Evolutionary conservation across 768 basidiomycete species (phyloP).

Genomic region (Postia placenta): DNA sequence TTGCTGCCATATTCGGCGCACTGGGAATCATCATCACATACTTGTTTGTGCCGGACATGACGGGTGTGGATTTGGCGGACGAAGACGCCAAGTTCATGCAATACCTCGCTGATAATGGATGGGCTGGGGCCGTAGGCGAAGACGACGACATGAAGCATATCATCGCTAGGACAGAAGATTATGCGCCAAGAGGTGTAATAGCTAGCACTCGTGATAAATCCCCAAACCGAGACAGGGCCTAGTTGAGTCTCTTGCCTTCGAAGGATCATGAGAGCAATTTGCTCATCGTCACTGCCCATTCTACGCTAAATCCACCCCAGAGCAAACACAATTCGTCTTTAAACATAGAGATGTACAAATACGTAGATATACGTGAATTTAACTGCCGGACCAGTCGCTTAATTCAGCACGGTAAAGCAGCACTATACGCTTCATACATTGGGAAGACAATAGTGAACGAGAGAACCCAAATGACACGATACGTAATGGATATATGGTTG

Average conservation of each 20-base stretch:
- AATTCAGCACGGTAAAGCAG: too few relatives aligned
- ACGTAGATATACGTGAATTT: too few relatives aligned
- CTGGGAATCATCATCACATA: slow-evolving; percentile 59
- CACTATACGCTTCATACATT: too few relatives aligned
- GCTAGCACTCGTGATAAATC: neutral
- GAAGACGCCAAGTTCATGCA: slow-evolving; percentile 58
- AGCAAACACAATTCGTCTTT: neutral
- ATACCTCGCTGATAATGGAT: slow-evolving; percentile 58
- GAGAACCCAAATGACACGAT: neutral
- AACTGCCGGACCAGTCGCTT: too few relatives aligned
- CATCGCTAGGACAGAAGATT: neutral
- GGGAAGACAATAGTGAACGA: neutral
- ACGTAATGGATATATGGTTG: neutral
- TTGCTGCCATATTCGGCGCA: slow-evolving; percentile 60
- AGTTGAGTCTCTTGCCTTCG: neutral
- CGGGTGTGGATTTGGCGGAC: slow-evolving; percentile 57
- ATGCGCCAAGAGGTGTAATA: neutral
- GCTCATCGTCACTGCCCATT: neutral
- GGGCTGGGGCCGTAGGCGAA: slow-evolving; percentile 53
- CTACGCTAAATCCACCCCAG: neutral
- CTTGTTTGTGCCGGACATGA: slow-evolving; percentile 65
- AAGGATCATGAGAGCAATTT: neutral
- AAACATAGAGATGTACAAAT: neutral
- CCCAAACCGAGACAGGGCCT: too few relatives aligned
- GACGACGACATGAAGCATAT: neutral